Evolutionary conservation across 2,329 filamentous ascomycete species (phyloP).

Genomic region (Coniochaeta sp.): DNA sequence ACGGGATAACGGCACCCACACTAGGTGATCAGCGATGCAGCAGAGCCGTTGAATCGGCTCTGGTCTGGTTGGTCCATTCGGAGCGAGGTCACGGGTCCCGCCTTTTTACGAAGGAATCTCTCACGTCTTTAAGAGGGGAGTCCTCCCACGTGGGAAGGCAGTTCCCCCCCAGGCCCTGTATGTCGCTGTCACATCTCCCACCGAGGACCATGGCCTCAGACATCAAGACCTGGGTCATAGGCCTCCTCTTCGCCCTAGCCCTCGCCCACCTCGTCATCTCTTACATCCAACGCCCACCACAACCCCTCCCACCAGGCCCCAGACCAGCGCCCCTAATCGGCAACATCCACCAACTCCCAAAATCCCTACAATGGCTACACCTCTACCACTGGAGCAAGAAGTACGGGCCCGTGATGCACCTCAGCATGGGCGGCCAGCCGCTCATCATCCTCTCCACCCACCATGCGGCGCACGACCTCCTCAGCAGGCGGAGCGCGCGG

Average conservation of each 20-base stretch:
- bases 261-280: background rate
- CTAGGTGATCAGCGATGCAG: too few species aligned
- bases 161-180: too few species aligned
- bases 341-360: constrained; percentile 9
- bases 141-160: too few species aligned
- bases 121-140: too few species aligned
- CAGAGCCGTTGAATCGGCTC: too few species aligned
- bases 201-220: background rate
- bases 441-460: constrained; percentile 30
- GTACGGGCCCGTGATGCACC: constrained; percentile 20
- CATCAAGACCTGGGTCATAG: background rate
- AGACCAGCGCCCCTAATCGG: constrained; percentile 6
- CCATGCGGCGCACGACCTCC: constrained; percentile 29
- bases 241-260: background rate
- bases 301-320: constrained; percentile 7
- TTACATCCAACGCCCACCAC: background rate
- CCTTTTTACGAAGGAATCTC: too few species aligned
- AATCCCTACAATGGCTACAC: constrained; percentile 8
- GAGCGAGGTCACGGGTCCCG: too few species aligned
- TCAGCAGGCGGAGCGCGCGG: constrained; percentile 30
- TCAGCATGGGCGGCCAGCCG: constrained; percentile 27
- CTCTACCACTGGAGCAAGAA: constrained; percentile 13
- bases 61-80: too few species aligned
- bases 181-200: too few species aligned
- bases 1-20: too few species aligned